Evolutionary conservation across 768 basidiomycete genomes (phyloP).

Genomic region (Pluteus cervinus): DNA sequence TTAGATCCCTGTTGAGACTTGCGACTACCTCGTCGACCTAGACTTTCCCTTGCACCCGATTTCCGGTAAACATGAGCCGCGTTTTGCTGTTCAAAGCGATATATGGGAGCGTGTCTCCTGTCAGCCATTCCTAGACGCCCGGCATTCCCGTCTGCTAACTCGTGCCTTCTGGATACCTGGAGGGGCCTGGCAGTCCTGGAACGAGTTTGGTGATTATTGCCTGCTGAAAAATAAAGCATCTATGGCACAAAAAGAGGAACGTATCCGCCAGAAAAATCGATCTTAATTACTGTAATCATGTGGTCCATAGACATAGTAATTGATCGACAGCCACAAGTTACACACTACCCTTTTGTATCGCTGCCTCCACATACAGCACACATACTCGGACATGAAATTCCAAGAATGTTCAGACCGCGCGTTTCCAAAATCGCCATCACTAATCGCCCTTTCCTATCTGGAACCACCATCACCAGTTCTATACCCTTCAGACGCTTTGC

Average conservation of each 20-base stretch:
- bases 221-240: constrained; percentile 60
- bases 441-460: constrained; percentile 31
- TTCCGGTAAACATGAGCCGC: constrained; percentile 61
- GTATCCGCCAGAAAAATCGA: constrained; percentile 8
- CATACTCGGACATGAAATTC: not conserved
- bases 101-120: constrained; percentile 85
- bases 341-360: too few relatives aligned
- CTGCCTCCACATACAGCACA: constrained; percentile 3
- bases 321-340: too few relatives aligned
- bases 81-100: constrained; percentile 58
- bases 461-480: constrained; percentile 42
- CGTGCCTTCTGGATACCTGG: constrained; percentile 81
- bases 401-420: constrained; percentile 13
- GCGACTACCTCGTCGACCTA: constrained; percentile 89
- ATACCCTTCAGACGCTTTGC: constrained; percentile 27
- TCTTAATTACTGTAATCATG: constrained; percentile 4
- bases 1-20: constrained; percentile 65
- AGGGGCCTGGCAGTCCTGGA: constrained; percentile 55
- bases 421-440: constrained; percentile 34
- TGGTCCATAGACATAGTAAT: constrained; percentile 1
- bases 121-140: constrained; percentile 76
- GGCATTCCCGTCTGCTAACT: constrained; percentile 64
- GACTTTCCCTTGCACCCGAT: constrained; percentile 73
- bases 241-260: constrained; percentile 29
- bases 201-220: constrained; percentile 89